phyloP scores from a whole-genome alignment of 2,329 filamentous ascomycete genomes.

The Sclerotinia glacialis region DNA sequence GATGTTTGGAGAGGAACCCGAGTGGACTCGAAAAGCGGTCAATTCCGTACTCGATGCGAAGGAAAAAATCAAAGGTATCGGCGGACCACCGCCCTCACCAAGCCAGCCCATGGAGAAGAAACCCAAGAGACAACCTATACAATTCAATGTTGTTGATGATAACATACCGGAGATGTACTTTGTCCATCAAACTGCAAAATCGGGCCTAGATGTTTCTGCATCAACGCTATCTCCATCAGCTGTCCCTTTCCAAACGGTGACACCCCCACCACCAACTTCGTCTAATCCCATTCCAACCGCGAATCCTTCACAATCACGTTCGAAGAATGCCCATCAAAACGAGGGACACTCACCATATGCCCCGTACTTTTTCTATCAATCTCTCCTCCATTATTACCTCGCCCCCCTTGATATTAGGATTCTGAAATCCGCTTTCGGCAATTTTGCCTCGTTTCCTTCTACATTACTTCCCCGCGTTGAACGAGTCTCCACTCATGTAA shows the following conservation, averaged over 20 bases:
- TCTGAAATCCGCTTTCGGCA: constrained; percentile 66
- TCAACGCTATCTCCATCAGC: constrained; percentile 8
- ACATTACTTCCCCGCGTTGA: constrained; percentile 69
- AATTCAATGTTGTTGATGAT: constrained; percentile 47
- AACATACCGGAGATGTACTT: constrained; percentile 52
- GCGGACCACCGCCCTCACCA: constrained; percentile 57
- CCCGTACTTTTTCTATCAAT: constrained; percentile 69
- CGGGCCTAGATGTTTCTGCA: constrained; percentile 42
- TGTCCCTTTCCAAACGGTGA: neutral
- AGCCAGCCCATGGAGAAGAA: constrained; percentile 51
- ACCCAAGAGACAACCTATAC: constrained; percentile 47
- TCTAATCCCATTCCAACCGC: neutral
- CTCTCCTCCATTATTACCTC: constrained; percentile 68
- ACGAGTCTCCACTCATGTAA: constrained; percentile 66
- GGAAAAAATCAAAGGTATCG: constrained; percentile 68
- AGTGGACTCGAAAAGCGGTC: constrained; percentile 86
- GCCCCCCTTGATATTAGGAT: constrained; percentile 72
- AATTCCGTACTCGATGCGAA: constrained; percentile 70
- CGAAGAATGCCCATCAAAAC: constrained; percentile 4
- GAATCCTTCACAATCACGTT: constrained; percentile 2
- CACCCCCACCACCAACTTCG: neutral
- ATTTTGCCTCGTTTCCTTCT: constrained; percentile 64
- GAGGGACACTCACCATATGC: constrained; percentile 35
- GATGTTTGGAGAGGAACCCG: constrained; percentile 87
- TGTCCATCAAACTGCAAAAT: constrained; percentile 47